Evolutionary conservation across 805 yeast species (phyloP).

Genomic region (Zygosaccharomyces bisporus): DNA sequence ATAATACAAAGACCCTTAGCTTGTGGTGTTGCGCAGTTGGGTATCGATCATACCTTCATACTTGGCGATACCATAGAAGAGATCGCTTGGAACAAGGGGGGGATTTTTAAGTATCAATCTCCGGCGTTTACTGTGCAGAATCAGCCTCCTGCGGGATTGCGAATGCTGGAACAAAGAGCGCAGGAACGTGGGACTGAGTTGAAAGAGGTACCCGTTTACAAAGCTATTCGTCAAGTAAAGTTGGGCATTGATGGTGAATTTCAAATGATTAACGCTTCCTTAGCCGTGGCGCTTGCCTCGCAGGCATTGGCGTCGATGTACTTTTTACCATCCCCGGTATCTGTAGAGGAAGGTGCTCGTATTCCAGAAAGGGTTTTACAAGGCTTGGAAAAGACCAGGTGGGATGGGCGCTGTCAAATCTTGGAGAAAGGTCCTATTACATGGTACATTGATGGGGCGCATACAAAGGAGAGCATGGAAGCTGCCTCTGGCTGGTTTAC

Average conservation of each 20-base stretch:
- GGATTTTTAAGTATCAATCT: slow-evolving; percentile 70
- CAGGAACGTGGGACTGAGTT: slow-evolving; percentile 53
- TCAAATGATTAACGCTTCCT: slow-evolving; percentile 80
- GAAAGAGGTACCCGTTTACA: slow-evolving; percentile 47
- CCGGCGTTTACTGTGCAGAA: slow-evolving; percentile 65
- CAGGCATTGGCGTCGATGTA: slow-evolving; percentile 55
- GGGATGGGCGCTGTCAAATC: slow-evolving; percentile 97
- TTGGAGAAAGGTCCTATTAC: slow-evolving; percentile 44
- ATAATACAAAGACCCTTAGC: slow-evolving; percentile 73
- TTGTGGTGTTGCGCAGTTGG: slow-evolving; percentile 81
- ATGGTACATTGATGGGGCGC: slow-evolving; percentile 97
- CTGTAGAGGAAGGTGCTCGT: slow-evolving; percentile 12
- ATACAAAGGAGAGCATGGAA: slow-evolving; percentile 79
- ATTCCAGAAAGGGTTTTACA: slow-evolving; percentile 48
- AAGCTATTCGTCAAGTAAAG: slow-evolving; percentile 38
- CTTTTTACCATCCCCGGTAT: slow-evolving; percentile 29
- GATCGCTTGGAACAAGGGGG: slow-evolving; percentile 96
- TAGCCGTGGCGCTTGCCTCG: slow-evolving; percentile 70
- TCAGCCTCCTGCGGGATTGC: slow-evolving; percentile 52
- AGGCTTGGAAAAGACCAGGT: slow-evolving; percentile 65
- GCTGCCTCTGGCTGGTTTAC: slow-evolving; percentile 84
- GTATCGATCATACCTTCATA: slow-evolving; percentile 86
- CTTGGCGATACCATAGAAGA: slow-evolving; percentile 83
- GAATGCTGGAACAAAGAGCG: slow-evolving; percentile 63
- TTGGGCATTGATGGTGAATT: slow-evolving; percentile 82